These are phyloP conservation scores for Cardiospermum halicacabum DNA, from an alignment of 345 rosid genomes.

Conservation along the genomic window DNA sequence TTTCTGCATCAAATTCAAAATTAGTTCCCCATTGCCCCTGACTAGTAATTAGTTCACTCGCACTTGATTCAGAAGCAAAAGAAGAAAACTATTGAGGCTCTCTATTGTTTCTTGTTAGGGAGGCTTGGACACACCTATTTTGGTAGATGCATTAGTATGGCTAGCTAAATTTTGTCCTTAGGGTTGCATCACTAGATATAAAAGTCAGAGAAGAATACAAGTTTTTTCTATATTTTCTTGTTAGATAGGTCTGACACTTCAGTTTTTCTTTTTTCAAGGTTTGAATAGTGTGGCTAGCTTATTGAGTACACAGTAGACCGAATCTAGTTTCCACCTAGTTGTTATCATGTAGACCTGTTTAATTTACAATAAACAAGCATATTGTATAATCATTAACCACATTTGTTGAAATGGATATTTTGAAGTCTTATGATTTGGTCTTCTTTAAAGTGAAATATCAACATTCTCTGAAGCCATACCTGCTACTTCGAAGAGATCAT, in stretches of 20 bases:
- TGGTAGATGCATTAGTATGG: not conserved
- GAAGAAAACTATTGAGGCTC: not conserved
- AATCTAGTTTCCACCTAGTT: not conserved
- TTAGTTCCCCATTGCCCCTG: not conserved
- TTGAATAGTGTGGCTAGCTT: too few species aligned
- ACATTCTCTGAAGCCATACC: conserved; percentile 38
- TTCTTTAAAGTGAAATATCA: conserved; percentile 4
- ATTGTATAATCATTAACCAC: too few species aligned
- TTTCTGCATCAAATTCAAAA: conserved; percentile 41
- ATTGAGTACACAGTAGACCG: too few species aligned
- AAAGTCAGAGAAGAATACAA: too few species aligned
- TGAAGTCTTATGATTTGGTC: not conserved
- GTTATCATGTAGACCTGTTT: not conserved
- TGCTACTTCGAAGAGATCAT: conserved; percentile 64
- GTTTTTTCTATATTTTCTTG: too few species aligned
- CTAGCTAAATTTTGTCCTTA: too few species aligned
- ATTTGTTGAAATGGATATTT: not conserved
- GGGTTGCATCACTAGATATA: too few species aligned
- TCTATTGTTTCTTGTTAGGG: not conserved
- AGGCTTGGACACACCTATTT: not conserved
- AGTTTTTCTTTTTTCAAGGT: too few species aligned
- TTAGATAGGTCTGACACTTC: too few species aligned
- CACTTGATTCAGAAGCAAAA: not conserved
- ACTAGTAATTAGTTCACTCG: not conserved
- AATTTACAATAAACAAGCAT: not conserved